phyloP scores from a whole-genome alignment of 306 rosid genomes.

The Inga leiocalycina region DNA sequence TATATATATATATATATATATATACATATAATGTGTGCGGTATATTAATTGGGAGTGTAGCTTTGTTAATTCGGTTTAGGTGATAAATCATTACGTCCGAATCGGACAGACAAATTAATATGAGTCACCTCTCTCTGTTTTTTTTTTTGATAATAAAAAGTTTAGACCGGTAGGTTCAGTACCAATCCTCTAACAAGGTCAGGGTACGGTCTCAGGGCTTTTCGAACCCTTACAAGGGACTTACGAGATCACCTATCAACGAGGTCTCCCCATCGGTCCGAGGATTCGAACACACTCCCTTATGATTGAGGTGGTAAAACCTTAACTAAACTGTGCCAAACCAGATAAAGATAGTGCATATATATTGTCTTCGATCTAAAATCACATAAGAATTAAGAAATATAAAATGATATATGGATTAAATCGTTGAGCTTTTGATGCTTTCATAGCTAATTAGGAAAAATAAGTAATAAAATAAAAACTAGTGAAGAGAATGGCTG shows the following conservation, averaged over 20 bases:
- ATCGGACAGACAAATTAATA: slow-evolving; percentile 39
- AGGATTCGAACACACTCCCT: no score
- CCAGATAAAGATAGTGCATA: slow-evolving; percentile 10
- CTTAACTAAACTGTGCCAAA: no score
- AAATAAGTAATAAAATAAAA: background rate
- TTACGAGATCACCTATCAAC: no score
- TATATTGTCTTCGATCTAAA: background rate
- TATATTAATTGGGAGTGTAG: slow-evolving; percentile 13
- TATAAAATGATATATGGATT: background rate
- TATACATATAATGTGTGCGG: background rate
- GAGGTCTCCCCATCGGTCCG: no score
- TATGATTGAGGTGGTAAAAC: no score
- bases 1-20: background rate
- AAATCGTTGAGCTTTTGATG: slow-evolving; percentile 39
- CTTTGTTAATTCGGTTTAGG: slow-evolving; percentile 45
- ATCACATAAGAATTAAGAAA: slow-evolving; percentile 2
- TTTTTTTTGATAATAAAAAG: no score
- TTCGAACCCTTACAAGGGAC: no score
- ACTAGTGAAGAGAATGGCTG: background rate
- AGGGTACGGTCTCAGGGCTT: no score
- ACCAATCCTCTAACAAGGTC: no score
- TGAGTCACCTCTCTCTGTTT: slow-evolving; percentile 31
- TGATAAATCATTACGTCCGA: slow-evolving; percentile 44
- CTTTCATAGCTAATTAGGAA: background rate
- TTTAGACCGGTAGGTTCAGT: no score